These are phyloP conservation scores for Solanum medicagineum DNA, from an alignment of 257 asterid species.

Conservation along the genomic window DNA sequence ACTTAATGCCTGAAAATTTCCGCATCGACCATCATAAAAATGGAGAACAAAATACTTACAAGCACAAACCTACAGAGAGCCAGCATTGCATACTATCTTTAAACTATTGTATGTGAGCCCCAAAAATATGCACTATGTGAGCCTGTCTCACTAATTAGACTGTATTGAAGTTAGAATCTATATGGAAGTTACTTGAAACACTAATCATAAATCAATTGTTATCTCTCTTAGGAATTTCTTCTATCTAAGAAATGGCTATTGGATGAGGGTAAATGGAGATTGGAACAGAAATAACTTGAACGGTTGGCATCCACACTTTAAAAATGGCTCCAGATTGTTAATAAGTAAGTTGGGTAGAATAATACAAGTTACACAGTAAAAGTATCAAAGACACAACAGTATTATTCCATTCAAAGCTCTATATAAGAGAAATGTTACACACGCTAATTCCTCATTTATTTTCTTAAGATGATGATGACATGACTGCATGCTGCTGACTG, in stretches of 20 bases:
- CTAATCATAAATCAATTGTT: background rate
- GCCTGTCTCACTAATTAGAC: background rate
- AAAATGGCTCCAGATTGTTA: background rate
- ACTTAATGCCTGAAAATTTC: constrained; percentile 58
- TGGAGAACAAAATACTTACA: background rate
- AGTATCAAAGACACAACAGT: background rate
- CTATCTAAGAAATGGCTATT: background rate
- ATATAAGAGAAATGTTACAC: background rate
- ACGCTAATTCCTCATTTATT: background rate
- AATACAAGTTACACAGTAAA: background rate
- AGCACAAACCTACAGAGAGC: background rate
- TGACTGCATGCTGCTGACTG: background rate
- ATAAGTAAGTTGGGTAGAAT: background rate
- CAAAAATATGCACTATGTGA: background rate
- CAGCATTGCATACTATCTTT: background rate
- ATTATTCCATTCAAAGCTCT: background rate
- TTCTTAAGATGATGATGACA: background rate
- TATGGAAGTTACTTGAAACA: background rate
- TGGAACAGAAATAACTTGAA: background rate
- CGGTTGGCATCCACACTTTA: background rate
- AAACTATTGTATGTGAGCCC: background rate
- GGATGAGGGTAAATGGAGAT: background rate
- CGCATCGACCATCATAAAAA: constrained; percentile 1
- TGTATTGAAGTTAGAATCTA: background rate
- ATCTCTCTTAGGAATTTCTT: background rate